These are phyloP conservation scores for Rhododendron mucronatum DNA, from an alignment of 148 eudicot species.

Conservation along the genomic window DNA sequence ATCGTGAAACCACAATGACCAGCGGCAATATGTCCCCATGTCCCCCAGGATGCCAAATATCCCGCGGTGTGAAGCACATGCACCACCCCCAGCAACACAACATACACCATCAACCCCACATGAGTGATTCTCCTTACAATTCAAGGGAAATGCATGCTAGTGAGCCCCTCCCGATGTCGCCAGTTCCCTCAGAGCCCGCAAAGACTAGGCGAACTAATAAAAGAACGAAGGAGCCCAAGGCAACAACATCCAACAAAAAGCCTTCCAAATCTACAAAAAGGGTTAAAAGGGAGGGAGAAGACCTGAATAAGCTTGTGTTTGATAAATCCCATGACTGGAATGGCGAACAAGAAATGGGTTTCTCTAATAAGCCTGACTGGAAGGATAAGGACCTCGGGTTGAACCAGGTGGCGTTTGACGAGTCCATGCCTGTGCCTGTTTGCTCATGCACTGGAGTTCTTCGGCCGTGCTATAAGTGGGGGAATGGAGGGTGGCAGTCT, in stretches of 20 bases:
- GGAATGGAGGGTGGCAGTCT: slow-evolving; percentile 97
- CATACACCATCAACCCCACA: slow-evolving; percentile 33
- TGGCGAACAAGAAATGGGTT: slow-evolving; percentile 36
- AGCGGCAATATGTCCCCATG: slow-evolving; percentile 42
- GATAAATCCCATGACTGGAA: slow-evolving; percentile 56
- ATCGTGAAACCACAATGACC: slow-evolving; percentile 51
- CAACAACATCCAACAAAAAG: slow-evolving; percentile 38
- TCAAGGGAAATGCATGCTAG: slow-evolving; percentile 33
- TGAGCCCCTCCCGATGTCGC: slow-evolving; percentile 41
- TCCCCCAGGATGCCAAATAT: slow-evolving; percentile 63
- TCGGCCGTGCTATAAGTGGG: slow-evolving; percentile 96
- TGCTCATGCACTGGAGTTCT: slow-evolving; percentile 87
- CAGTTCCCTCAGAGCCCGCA: slow-evolving; percentile 38
- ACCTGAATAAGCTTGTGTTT: slow-evolving; percentile 42
- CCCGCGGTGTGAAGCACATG: slow-evolving; percentile 62
- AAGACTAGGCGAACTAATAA: slow-evolving; percentile 59
- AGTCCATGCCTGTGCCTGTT: slow-evolving; percentile 82
- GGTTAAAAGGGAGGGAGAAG: slow-evolving; percentile 59
- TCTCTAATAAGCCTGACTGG: slow-evolving; percentile 62
- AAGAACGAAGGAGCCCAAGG: slow-evolving; percentile 52
- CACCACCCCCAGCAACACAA: slow-evolving; percentile 61
- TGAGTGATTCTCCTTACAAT: slow-evolving; percentile 46
- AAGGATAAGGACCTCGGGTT: slow-evolving; percentile 74
- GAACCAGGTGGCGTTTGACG: slow-evolving; percentile 84
- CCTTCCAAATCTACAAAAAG: slow-evolving; percentile 47